Evolutionary conservation across 805 yeast genomes (phyloP), one percentile per base, ranked within the genome.

Genomic region (Clavispora santaluciae): DNA sequence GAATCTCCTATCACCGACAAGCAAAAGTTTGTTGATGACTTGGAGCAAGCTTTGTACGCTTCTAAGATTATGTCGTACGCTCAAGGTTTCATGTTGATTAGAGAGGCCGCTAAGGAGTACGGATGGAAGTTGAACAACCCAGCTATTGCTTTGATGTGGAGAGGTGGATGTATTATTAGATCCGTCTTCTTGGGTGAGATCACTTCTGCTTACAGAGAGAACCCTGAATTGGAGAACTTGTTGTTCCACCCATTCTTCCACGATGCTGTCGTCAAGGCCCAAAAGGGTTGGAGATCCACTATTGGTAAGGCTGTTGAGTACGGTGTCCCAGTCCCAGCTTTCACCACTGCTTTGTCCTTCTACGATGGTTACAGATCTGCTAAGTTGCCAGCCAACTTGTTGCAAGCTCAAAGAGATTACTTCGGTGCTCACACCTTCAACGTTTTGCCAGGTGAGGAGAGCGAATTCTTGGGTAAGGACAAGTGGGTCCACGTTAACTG

Each of bases 111-210:
- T 55, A 83, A 79, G 72, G 95, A 88, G 69, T 91, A 88, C 79
- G 83, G 83, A 63, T 91, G 99, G 99, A 82, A 86, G 71, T 79
- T 91, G 67, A 93, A 91, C 84, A 86, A 87, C 82, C 96, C 98
- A 58, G 93, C 95, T 46, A 93, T 93, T 60, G 98, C 98, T 57
- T 80, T 93, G 61, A 91, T 91, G 98, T 91, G 99, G 99, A 84
- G 99, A 81, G 99, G 99, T 76, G 99, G 99, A 60, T 91, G 99
- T 80, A 91, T 91, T 71, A 91, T 91, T 74, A 87, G 98, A 80
- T 91, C 99, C 44, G 97, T 91, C 53, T 91, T 91, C 86, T 78
- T 91, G 64, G 97, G 83, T 63, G 97, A 91, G 72, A 91, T 91
- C 73, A 91, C 99, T 55, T 69, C 87, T 66, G 99, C 99, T 55